Evolutionary conservation across 2,329 filamentous ascomycete species (phyloP).

Genomic region (Acrocalymma vagum): DNA sequence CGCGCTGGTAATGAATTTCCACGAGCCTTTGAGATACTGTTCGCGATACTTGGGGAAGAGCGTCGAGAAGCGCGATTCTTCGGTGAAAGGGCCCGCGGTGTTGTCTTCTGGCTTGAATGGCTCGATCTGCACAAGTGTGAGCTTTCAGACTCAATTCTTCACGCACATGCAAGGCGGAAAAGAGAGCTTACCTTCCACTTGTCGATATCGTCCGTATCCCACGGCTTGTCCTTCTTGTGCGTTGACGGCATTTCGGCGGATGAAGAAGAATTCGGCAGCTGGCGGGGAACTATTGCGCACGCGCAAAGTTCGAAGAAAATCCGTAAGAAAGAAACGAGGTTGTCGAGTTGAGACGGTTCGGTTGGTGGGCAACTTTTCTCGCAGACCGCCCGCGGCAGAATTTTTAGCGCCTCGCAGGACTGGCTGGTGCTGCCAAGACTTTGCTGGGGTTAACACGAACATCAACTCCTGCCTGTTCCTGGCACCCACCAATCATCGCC

Average conservation of each 20-base stretch:
- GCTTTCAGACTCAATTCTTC: not conserved
- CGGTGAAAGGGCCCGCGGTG: slow-evolving; percentile 81
- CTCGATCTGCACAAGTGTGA: slow-evolving; percentile 66
- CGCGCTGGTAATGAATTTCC: slow-evolving; percentile 87
- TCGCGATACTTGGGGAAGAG: slow-evolving; percentile 97
- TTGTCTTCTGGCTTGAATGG: slow-evolving; percentile 89
- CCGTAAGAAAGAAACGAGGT: too few species aligned
- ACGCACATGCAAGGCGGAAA: not conserved
- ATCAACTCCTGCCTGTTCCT: too few species aligned
- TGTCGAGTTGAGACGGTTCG: too few species aligned
- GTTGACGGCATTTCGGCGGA: slow-evolving; percentile 78
- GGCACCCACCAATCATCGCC: too few species aligned
- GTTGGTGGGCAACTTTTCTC: too few species aligned
- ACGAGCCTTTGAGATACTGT: slow-evolving; percentile 89
- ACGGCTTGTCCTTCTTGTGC: slow-evolving; percentile 79
- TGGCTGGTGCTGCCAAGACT: too few species aligned
- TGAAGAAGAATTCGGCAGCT: too few species aligned
- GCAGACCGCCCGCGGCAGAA: too few species aligned
- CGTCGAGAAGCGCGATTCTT: slow-evolving; percentile 89
- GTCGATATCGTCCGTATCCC: slow-evolving; percentile 93
- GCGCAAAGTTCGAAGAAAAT: too few species aligned
- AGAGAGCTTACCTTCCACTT: slow-evolving; percentile 78
- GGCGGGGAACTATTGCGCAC: too few species aligned
- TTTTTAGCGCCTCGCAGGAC: too few species aligned
- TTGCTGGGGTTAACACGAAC: too few species aligned